Conservation (phyloP, 1,139 yeast species). For the Hemisphaericaspora subhashii region DNA sequence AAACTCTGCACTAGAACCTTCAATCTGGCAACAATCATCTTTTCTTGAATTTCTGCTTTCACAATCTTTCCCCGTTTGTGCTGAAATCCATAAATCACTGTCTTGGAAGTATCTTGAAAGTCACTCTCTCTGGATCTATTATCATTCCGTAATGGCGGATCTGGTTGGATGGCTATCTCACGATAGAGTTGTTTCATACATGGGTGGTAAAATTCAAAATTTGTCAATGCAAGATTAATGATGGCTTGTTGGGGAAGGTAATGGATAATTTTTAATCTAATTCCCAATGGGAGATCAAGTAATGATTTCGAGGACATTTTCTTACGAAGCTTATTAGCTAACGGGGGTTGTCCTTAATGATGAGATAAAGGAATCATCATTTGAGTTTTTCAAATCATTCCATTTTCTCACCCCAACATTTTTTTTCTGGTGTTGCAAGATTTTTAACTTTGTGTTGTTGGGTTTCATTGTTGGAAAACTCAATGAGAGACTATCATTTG, state of each 20-base stretch:
- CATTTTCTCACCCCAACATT: too few species aligned
- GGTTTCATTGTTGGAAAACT: too few species aligned
- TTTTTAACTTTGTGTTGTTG: too few species aligned
- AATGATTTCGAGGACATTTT: slow-evolving; percentile 3
- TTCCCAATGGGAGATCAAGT: slow-evolving; percentile 18
- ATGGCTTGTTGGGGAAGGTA: slow-evolving; percentile 37
- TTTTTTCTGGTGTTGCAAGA: too few species aligned
- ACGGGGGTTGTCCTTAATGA: too few species aligned
- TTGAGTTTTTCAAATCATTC: too few species aligned
- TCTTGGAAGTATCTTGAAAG: slow-evolving; percentile 24
- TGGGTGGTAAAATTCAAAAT: slow-evolving; percentile 37
- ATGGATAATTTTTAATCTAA: slow-evolving; percentile 19
- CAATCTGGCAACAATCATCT: slow-evolving; percentile 33
- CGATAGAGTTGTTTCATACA: slow-evolving; percentile 32
- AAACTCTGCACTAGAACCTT: slow-evolving; percentile 27
- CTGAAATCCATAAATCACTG: slow-evolving; percentile 28
- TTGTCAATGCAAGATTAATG: slow-evolving; percentile 37
- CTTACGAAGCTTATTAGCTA: neutral
- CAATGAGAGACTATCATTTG: too few species aligned
- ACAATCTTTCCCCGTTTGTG: slow-evolving; percentile 6
- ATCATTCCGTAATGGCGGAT: slow-evolving; percentile 21
- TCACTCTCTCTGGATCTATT: slow-evolving; percentile 19
- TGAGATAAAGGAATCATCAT: too few species aligned
- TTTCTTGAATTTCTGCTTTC: slow-evolving; percentile 14
- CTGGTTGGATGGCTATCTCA: slow-evolving; percentile 25